Evolutionary conservation across 192 early-diverging fungal genomes (phyloP).

Genomic region (Entomortierella parvispora): DNA sequence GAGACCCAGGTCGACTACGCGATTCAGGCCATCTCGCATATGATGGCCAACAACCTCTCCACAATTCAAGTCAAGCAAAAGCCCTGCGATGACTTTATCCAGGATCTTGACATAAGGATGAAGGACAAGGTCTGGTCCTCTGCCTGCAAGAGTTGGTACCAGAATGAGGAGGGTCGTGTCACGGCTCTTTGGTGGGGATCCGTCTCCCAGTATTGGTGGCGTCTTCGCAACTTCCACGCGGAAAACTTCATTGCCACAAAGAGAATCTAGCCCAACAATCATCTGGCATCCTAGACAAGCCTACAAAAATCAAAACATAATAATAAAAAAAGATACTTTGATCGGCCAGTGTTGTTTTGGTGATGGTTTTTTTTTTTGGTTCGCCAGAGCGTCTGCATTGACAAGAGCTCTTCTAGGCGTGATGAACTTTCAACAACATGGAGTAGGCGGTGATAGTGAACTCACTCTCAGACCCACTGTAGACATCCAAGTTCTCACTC

Average conservation of each 20-base stretch:
- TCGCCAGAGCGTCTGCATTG: too few relatives aligned
- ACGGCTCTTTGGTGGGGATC: conserved; percentile 52
- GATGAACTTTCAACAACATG: too few relatives aligned
- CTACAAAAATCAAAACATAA: too few relatives aligned
- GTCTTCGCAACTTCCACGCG: conserved; percentile 24
- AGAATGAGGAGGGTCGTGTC: conserved; percentile 51
- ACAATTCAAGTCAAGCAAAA: conserved; percentile 44
- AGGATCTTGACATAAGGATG: conserved; percentile 46
- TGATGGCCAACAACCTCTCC: conserved; percentile 54
- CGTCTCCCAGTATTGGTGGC: conserved; percentile 35
- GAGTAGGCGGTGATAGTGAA: too few relatives aligned
- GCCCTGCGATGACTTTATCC: conserved; percentile 43
- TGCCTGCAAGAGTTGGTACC: conserved; percentile 64
- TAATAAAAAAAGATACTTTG: too few relatives aligned
- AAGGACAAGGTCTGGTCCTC: conserved; percentile 59
- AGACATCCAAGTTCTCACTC: too few relatives aligned
- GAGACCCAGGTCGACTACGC: conserved; percentile 64
- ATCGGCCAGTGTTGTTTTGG: too few relatives aligned
- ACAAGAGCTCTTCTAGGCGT: too few relatives aligned
- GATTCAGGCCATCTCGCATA: conserved; percentile 49
- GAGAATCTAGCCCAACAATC: conserved; percentile 33
- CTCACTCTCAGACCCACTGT: too few relatives aligned
- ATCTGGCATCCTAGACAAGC: too few relatives aligned
- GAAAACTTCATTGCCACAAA: conserved; percentile 10
- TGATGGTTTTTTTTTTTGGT: too few relatives aligned